Evolutionary conservation across 306 rosid species (phyloP), one percentile per base, ranked within the genome.

Genomic region (Myrica gale): DNA sequence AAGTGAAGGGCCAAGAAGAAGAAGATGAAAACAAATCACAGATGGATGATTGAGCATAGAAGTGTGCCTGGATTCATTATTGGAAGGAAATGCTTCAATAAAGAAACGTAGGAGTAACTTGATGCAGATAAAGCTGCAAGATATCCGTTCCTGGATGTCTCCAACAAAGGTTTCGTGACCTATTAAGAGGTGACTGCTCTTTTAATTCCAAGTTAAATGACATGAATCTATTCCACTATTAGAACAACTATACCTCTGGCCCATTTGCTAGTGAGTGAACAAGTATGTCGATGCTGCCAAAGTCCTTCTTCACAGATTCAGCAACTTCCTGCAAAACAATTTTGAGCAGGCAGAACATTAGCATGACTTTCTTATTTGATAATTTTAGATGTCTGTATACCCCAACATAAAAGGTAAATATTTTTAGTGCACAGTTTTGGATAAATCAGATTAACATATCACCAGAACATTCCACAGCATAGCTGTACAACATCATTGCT

Each of bases 211-310:
- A 70, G 16, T 53, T 6, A 73, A 58, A 71, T 71, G 37, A 53
- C 17, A 72, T 23, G 42, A 1, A 78, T 66, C 61, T 48, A 63
- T 46, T 74, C 51, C 15, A 63, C 19, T 5, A 16, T 5, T 3
- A 74, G 66, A 76, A 76, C 58, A n/a, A 52, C n/a, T 20, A 16
- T 84, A 95, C 97, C 95, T 95, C 99, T n/a, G 99, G 99, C 72
- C 91, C 97, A 82, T 95, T 95, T 58, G 99, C 99, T 82, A 95
- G 99, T n/a, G 99, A 92, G 86, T 95, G 99, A 79, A 95, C 99
- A 71, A 95, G 97, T 74, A 95, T 90, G 84, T 95, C 99, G 73
- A 95, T 89, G 89, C 91, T 95, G 82, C 99, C 99, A 68, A 89
- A 95, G 84, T 95, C 97, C 63, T 83, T 88, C 87, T 92, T 90